phyloP scores from a whole-genome alignment of 441 rosid genomes.

The Codiaeum variegatum region DNA sequence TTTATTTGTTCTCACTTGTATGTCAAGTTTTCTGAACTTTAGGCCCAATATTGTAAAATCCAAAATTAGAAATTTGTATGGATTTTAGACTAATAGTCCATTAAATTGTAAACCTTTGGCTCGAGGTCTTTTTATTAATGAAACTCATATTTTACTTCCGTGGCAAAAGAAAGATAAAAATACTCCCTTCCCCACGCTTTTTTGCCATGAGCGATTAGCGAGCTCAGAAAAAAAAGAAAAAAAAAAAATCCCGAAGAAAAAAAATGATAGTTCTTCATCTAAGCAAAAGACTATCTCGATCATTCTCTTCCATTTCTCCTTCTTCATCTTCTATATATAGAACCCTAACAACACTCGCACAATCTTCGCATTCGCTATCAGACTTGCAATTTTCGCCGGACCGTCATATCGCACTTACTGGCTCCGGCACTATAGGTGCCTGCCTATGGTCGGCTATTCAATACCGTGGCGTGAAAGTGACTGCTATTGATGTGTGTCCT shows the following conservation, averaged over 20 bases:
- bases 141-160: no score
- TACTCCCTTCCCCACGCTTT: no score
- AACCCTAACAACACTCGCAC: conserved; percentile 19
- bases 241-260: background rate
- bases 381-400: conserved; percentile 16
- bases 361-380: conserved; percentile 4
- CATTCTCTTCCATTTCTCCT: conserved; percentile 15
- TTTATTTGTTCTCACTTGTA: no score
- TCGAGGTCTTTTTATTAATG: no score
- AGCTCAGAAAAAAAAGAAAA: no score
- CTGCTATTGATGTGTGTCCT: conserved; percentile 54
- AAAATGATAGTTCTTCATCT: conserved; percentile 33
- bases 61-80: no score
- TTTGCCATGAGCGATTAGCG: no score
- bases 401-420: conserved; percentile 3
- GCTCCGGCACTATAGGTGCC: conserved; percentile 5
- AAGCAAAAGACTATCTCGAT: conserved; percentile 29
- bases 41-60: no score
- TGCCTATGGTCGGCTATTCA: conserved; percentile 53
- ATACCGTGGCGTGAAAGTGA: conserved; percentile 64
- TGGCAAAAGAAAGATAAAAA: no score
- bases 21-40: no score
- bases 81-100: no score
- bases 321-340: conserved; percentile 3
- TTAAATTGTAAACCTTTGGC: no score